These are phyloP conservation scores for Boletus vinaceobasis DNA, from an alignment of 768 basidiomycete genomes.

Conservation along the genomic window DNA sequence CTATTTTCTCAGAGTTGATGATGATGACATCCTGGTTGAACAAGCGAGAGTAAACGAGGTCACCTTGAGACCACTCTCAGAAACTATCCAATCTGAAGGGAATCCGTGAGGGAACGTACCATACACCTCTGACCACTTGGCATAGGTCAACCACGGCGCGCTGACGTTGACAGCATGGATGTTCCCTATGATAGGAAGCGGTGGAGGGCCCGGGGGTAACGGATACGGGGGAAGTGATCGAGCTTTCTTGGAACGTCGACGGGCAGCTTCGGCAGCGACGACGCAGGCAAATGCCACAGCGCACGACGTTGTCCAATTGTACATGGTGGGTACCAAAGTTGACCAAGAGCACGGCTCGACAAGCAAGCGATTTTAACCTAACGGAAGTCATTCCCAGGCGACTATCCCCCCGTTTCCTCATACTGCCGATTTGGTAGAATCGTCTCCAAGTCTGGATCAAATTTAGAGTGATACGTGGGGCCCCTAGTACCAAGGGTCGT, in stretches of 20 bases:
- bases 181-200: conserved; percentile 18
- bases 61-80: conserved; percentile 3
- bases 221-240: not conserved
- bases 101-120: not conserved
- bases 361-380: not conserved
- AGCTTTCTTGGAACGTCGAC: not conserved
- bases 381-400: not conserved
- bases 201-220: conserved; percentile 11
- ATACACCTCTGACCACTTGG: conserved; percentile 10
- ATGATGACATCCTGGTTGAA: conserved; percentile 12
- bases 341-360: not conserved
- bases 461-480: no score
- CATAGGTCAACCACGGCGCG: conserved; percentile 13
- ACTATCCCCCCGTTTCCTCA: not conserved
- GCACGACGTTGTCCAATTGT: not conserved
- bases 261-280: not conserved
- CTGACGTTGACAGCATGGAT: conserved; percentile 3
- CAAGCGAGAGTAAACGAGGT: conserved; percentile 10
- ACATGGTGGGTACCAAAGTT: not conserved
- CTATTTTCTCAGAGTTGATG: conserved; percentile 13
- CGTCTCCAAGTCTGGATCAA: not conserved
- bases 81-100: not conserved
- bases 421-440: not conserved
- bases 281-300: not conserved
- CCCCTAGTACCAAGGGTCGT: no score